A percentile compares a stretch with the other conserved stretches of the same genome.
phyloP scores from a whole-genome alignment of 495 filamentous ascomycete genomes.

The Tuber melanosporum region DNA sequence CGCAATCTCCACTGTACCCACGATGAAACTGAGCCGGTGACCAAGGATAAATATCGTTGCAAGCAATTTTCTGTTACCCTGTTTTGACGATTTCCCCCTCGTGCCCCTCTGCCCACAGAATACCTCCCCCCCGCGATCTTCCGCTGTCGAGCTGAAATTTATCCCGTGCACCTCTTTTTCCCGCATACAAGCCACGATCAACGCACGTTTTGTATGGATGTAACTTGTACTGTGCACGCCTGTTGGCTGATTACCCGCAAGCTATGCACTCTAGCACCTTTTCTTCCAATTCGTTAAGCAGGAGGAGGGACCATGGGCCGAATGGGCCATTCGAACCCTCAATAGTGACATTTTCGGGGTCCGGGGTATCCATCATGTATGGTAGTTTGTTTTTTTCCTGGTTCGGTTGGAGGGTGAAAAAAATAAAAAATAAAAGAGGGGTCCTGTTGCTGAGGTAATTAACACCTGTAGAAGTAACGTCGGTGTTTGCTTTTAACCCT shows the following conservation, averaged over 20 bases:
- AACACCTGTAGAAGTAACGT: background rate
- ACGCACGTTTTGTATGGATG: background rate
- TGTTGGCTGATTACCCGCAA: background rate
- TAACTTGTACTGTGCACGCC: background rate
- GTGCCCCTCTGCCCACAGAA: too few species aligned
- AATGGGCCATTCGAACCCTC: background rate
- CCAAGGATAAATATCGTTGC: too few species aligned
- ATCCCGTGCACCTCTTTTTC: background rate
- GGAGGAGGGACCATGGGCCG: background rate
- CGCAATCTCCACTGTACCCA: too few species aligned
- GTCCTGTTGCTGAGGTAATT: background rate
- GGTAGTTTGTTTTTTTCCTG: background rate
- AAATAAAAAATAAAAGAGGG: background rate
- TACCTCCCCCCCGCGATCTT: background rate
- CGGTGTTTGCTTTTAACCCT: background rate
- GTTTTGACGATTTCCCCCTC: too few species aligned
- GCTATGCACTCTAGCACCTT: background rate
- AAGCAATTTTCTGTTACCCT: too few species aligned
- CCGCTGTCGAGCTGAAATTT: background rate
- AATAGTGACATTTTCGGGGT: background rate
- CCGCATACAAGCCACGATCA: background rate
- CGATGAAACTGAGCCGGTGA: too few species aligned
- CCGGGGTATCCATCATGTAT: background rate
- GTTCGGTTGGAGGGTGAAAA: background rate
- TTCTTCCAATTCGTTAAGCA: background rate